These are phyloP conservation scores for Coniophora puteana DNA, from an alignment of 1,284 basidiomycete species.

Conservation along the genomic window DNA sequence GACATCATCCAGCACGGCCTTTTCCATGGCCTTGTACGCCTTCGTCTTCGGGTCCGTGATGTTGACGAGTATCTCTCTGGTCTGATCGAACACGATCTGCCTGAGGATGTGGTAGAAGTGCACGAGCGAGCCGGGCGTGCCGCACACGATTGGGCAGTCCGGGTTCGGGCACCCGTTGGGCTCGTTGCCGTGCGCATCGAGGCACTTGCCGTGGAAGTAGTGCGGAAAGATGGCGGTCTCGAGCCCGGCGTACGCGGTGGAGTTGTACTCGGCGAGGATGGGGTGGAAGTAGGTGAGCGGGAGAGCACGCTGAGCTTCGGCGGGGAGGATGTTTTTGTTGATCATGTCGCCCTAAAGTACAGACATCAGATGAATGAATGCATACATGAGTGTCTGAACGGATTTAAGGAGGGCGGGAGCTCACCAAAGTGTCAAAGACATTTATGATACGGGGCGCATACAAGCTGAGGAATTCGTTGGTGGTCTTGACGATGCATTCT, in stretches of 20 bases:
- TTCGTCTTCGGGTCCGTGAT: conserved; percentile 34
- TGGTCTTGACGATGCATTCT: conserved; percentile 58
- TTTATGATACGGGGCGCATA: conserved; percentile 39
- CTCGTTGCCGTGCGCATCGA: conserved; percentile 44
- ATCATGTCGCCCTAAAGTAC: conserved; percentile 17
- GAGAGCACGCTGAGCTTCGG: conserved; percentile 27
- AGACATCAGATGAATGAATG: conserved; percentile 1
- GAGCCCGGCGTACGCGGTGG: conserved; percentile 40
- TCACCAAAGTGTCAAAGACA: conserved; percentile 38
- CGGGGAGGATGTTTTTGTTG: conserved; percentile 29
- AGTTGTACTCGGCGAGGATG: conserved; percentile 41
- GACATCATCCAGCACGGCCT: conserved; percentile 29
- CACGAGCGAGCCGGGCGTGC: conserved; percentile 73
- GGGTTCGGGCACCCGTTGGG: conserved; percentile 74
- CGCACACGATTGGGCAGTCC: conserved; percentile 71
- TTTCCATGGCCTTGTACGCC: conserved; percentile 39
- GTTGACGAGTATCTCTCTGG: conserved; percentile 31
- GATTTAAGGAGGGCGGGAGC: conserved; percentile 13
- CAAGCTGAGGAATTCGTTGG: conserved; percentile 48
- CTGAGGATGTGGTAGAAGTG: conserved; percentile 56
- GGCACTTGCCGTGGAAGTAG: conserved; percentile 76
- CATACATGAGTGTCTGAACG: conserved; percentile 20
- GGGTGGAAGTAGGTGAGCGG: conserved; percentile 40
- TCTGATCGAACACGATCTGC: conserved; percentile 47
- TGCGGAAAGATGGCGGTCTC: conserved; percentile 54